Base-by-base conservation (phyloP, 2,329 filamentous ascomycete species). In the Monascus ruber region DNA sequence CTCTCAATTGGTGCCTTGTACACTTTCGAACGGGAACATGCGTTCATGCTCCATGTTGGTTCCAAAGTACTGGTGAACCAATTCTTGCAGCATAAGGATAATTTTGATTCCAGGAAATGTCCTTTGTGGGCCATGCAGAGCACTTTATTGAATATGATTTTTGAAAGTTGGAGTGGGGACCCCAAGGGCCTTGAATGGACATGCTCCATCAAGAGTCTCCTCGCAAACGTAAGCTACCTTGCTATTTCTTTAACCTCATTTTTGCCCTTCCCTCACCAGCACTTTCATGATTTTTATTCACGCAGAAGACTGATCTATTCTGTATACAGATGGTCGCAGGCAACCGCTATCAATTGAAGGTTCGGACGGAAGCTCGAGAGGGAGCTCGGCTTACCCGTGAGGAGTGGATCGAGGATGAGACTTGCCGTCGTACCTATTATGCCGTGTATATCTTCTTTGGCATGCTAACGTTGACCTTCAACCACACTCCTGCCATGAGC, bases 401-500 rank as follows among this genome's bases (percentile, higher is more conserved):
- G 10, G 86, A 96, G 58, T 98, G 91, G 91, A 81, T 96, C 34
- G 87, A 94, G 54, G 91, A 98, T 56, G 91, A 98, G 65, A 87
- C 89, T 37, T 95, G 91, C 62, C 80, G 89, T 43, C 85, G 91
- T 44, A 96, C 91, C 1, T 98, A 96, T 68, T 98, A 94, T 55
- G 89, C 91, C 1, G 91, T 96, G 43, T 98, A 96, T 70, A 94
- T 96, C 63, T 96, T 96, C 76, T 96, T 96, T 57, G 91, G 91
- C 40, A 74, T 96, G 54, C 68, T 96, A 52, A 96, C 91, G 1
- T 65, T 98, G 63, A 93, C 89, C 0, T 98, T 93, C 74, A 96
- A 96, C 60, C 91, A 96, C 65, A 96, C 89, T 1, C 91, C 91
- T 8, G 89, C 88, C 27, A 95, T 98, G 69, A 88, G 85, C 65